phyloP scores from a whole-genome alignment of 495 filamentous ascomycete genomes.

The Lasiosphaeris hirsuta region DNA sequence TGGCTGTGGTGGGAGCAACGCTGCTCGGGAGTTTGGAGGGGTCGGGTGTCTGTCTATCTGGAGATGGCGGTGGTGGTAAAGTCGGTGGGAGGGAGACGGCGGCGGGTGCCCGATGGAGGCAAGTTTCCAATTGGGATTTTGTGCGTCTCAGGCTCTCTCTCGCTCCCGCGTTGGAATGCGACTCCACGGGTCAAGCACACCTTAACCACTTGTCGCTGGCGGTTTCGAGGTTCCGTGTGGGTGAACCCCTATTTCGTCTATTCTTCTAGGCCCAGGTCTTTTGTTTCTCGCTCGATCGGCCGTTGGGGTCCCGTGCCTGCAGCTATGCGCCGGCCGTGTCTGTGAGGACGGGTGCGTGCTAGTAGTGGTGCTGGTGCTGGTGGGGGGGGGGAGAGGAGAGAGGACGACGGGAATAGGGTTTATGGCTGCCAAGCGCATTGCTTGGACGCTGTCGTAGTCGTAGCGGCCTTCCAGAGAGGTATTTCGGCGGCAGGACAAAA shows the following conservation, averaged over 20 bases:
- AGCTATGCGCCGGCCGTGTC: not conserved
- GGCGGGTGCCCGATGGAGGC: no score
- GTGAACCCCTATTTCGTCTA: no score
- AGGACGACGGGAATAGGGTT: not conserved
- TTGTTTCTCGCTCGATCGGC: no score
- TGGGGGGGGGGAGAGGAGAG: not conserved
- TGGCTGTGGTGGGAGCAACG: constrained; percentile 29
- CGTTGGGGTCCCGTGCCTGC: not conserved
- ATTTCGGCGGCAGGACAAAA: constrained; percentile 24
- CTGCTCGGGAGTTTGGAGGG: not conserved
- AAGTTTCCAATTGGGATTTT: not conserved
- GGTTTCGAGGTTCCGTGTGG: not conserved
- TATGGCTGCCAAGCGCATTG: constrained; percentile 7
- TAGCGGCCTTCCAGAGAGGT: constrained; percentile 10
- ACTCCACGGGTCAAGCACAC: no score
- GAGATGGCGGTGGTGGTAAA: no score
- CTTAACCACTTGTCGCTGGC: not conserved
- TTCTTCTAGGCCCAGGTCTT: no score
- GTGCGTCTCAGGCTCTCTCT: not conserved
- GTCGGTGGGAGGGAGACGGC: no score
- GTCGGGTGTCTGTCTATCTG: not conserved
- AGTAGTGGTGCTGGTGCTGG: no score
- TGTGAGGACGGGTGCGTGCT: no score
- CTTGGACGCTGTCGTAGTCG: constrained; percentile 16
- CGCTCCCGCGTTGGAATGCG: not conserved